Percentiles rank a stretch among this genome's conserved stretches.
Evolutionary conservation across 805 yeast genomes (phyloP).

Genomic region (Starmerella floricola): DNA sequence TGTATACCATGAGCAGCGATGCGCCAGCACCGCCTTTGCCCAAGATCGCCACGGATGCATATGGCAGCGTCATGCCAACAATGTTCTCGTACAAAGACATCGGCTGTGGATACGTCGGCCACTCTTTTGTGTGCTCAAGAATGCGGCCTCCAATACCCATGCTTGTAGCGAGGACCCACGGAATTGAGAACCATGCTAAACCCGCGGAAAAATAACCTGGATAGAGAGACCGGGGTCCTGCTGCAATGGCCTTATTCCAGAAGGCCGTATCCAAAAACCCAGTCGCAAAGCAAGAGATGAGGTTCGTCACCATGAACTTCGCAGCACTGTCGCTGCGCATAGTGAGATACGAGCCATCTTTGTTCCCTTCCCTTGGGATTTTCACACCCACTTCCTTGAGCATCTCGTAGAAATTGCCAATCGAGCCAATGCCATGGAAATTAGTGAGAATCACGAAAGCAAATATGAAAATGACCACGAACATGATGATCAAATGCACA

Average conservation of each 20-base stretch:
- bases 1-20: conserved; percentile 61
- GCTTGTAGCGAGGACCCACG: conserved; percentile 67
- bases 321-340: conserved; percentile 79
- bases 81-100: conserved; percentile 56
- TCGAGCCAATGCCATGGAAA: conserved; percentile 59
- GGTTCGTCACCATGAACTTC: conserved; percentile 73
- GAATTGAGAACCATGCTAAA: conserved; percentile 81
- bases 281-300: conserved; percentile 82
- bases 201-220: conserved; percentile 86
- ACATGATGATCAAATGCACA: conserved; percentile 65
- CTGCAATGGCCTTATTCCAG: conserved; percentile 79
- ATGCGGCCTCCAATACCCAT: conserved; percentile 74
- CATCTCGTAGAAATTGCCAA: conserved; percentile 63
- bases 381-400: conserved; percentile 44
- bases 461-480: conserved; percentile 66
- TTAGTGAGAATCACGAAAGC: conserved; percentile 68
- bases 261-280: conserved; percentile 82
- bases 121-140: conserved; percentile 50
- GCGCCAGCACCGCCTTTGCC: conserved; percentile 85
- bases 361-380: conserved; percentile 64
- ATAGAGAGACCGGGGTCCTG: conserved; percentile 68
- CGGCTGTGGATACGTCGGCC: conserved; percentile 66
- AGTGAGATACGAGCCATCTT: conserved; percentile 76
- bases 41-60: conserved; percentile 68
- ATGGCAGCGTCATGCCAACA: conserved; percentile 57